phyloP scores from a whole-genome alignment of 2,329 filamentous ascomycete genomes.

The Trichoderma sp. region DNA sequence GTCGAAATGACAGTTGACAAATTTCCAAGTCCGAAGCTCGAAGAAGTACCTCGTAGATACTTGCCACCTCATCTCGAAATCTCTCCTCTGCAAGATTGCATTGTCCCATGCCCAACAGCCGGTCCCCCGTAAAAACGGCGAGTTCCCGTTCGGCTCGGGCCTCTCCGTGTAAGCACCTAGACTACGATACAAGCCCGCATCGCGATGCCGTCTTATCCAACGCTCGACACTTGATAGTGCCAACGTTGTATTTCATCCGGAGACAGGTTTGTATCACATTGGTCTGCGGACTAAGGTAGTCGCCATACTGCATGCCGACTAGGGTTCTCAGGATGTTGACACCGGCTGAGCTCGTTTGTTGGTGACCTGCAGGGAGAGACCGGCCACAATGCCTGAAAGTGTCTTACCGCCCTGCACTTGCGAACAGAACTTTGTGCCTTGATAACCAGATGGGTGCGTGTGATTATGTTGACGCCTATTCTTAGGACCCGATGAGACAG shows the following conservation, averaged over 20 bases:
- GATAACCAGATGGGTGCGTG: neutral
- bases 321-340: neutral
- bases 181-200: neutral
- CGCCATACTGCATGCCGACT: neutral
- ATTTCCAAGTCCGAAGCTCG: too few relatives aligned
- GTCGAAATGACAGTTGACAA: slow-evolving; percentile 6
- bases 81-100: neutral
- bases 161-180: slow-evolving; percentile 23
- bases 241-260: neutral
- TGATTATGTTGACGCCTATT: neutral
- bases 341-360: neutral
- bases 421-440: neutral
- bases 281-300: neutral
- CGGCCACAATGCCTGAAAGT: slow-evolving; percentile 6
- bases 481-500: neutral
- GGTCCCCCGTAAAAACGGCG: neutral
- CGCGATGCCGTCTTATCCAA: neutral
- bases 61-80: neutral
- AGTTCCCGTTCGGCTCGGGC: slow-evolving; percentile 19
- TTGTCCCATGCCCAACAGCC: neutral
- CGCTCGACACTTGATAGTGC: slow-evolving; percentile 3
- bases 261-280: too few relatives aligned
- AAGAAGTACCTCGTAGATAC: neutral
- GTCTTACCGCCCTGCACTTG: neutral
- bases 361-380: slow-evolving; percentile 7